phyloP scores from a whole-genome alignment of 176 grass and related monocot species.

The Eleusine coracana region DNA sequence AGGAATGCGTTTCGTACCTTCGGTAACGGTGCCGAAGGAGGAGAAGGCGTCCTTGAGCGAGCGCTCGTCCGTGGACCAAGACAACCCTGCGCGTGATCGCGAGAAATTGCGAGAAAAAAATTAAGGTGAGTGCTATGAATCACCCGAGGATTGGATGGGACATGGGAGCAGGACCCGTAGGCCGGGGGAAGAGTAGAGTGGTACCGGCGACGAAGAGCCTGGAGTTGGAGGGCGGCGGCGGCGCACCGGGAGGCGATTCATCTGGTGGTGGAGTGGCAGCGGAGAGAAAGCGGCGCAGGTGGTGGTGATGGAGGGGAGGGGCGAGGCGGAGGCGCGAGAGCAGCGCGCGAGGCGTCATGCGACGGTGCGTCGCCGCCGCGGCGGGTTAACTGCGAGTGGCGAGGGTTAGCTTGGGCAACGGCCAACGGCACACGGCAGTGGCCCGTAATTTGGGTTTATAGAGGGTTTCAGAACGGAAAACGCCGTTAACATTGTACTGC shows the following conservation, averaged over 20 bases:
- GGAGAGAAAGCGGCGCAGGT: slow-evolving; percentile 27
- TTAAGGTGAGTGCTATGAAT: neutral
- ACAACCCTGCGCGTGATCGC: slow-evolving; percentile 52
- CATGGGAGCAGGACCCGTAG: neutral
- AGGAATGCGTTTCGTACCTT: slow-evolving; percentile 51
- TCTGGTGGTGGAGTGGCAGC: slow-evolving; percentile 11
- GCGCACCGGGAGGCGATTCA: slow-evolving; percentile 20
- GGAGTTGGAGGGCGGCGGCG: slow-evolving; percentile 55
- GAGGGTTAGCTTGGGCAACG: neutral
- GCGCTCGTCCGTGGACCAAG: slow-evolving; percentile 82
- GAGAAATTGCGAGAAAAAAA: neutral
- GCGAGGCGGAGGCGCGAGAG: slow-evolving; percentile 39
- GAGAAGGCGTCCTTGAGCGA: slow-evolving; percentile 86
- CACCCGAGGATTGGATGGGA: neutral
- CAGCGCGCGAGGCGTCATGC: slow-evolving; percentile 21
- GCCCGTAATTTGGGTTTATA: neutral
- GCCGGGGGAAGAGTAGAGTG: neutral
- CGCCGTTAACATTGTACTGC: too few species aligned
- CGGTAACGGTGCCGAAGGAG: slow-evolving; percentile 74
- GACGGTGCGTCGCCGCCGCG: neutral
- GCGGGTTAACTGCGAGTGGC: neutral
- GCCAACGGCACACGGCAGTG: too few species aligned
- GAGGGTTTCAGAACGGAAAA: neutral
- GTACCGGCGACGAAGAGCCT: slow-evolving; percentile 83
- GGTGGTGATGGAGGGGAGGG: slow-evolving; percentile 22